These are phyloP conservation scores for Parafenestella ontariensis DNA, from an alignment of 2,329 filamentous ascomycete species.

Conservation along the genomic window DNA sequence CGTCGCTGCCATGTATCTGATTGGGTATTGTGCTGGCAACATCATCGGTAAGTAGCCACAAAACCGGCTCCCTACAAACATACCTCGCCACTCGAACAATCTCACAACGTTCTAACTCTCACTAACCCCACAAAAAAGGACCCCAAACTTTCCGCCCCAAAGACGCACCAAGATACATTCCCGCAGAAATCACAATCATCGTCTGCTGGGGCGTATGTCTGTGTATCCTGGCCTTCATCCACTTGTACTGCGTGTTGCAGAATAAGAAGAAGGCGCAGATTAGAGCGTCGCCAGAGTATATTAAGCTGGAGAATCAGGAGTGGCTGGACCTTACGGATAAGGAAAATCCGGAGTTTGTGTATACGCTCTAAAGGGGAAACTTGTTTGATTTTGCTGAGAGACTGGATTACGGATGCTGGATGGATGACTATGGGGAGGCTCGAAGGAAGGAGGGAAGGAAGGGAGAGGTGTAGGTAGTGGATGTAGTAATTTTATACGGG, in stretches of 20 bases:
- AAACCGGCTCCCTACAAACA: too few species aligned
- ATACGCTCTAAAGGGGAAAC: slow-evolving; percentile 55
- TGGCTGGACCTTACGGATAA: slow-evolving; percentile 70
- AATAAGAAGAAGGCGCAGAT: slow-evolving; percentile 66
- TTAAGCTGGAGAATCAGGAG: slow-evolving; percentile 70
- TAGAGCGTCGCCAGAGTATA: slow-evolving; percentile 63
- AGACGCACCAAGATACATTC: slow-evolving; percentile 61
- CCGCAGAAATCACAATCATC: slow-evolving; percentile 69
- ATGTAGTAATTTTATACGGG: too few species aligned
- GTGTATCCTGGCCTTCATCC: slow-evolving; percentile 66
- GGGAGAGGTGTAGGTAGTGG: too few species aligned
- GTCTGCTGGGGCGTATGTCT: slow-evolving; percentile 64
- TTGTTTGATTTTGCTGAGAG: too few species aligned
- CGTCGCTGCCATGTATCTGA: slow-evolving; percentile 59
- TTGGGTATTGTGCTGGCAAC: slow-evolving; percentile 52
- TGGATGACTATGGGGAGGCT: too few species aligned
- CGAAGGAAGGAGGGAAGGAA: neutral
- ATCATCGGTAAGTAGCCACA: slow-evolving; percentile 39
- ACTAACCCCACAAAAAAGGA: slow-evolving; percentile 45
- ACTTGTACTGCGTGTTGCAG: slow-evolving; percentile 65
- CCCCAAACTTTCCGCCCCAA: slow-evolving; percentile 40
- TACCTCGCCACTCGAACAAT: too few species aligned
- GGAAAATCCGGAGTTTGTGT: slow-evolving; percentile 70
- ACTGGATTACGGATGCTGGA: too few species aligned
- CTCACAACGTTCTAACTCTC: slow-evolving; percentile 48